A percentile compares a stretch with the other conserved stretches of the same genome.
These are phyloP conservation scores for Dalbergia cochinchinensis DNA, from an alignment of 306 rosid species.

Conservation along the genomic window DNA sequence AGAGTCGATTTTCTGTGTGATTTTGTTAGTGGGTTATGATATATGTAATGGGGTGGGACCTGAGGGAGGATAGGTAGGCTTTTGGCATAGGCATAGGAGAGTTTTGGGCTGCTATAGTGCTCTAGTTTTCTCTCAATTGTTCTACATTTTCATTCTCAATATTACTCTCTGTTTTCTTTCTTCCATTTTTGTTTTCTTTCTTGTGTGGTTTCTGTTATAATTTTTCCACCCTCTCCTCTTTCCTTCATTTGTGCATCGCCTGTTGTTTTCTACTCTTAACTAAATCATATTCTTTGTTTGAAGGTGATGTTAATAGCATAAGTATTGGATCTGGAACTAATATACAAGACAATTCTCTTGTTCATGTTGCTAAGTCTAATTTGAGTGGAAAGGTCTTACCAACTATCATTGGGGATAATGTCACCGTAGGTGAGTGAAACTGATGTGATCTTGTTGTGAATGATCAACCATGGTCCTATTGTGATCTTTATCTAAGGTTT, in stretches of 20 bases:
- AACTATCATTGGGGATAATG: conserved; percentile 88
- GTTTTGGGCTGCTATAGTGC: too few relatives aligned
- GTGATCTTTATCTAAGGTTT: conserved; percentile 41
- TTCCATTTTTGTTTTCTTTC: too few relatives aligned
- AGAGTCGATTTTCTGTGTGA: too few relatives aligned
- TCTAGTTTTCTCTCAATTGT: too few relatives aligned
- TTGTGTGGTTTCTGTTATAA: conserved; percentile 8
- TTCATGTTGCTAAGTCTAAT: conserved; percentile 89
- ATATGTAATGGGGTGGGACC: too few relatives aligned
- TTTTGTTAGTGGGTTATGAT: too few relatives aligned
- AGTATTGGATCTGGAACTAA: conserved; percentile 85
- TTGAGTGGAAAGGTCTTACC: conserved; percentile 93
- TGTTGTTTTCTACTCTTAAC: conserved; percentile 19
- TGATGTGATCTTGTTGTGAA: conserved; percentile 41
- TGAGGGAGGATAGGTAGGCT: too few relatives aligned
- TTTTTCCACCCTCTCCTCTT: not conserved
- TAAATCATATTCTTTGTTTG: conserved; percentile 37
- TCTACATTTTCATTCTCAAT: too few relatives aligned
- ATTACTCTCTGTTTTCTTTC: too few relatives aligned
- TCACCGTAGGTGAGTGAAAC: conserved; percentile 83
- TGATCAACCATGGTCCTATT: conserved; percentile 30
- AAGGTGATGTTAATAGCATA: conserved; percentile 62
- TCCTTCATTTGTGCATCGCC: conserved; percentile 4
- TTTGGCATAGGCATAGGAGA: too few relatives aligned
- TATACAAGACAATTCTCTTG: conserved; percentile 96